These are phyloP conservation scores for Mytilinidion resinicola DNA, from an alignment of 495 filamentous ascomycete species.

Conservation along the genomic window DNA sequence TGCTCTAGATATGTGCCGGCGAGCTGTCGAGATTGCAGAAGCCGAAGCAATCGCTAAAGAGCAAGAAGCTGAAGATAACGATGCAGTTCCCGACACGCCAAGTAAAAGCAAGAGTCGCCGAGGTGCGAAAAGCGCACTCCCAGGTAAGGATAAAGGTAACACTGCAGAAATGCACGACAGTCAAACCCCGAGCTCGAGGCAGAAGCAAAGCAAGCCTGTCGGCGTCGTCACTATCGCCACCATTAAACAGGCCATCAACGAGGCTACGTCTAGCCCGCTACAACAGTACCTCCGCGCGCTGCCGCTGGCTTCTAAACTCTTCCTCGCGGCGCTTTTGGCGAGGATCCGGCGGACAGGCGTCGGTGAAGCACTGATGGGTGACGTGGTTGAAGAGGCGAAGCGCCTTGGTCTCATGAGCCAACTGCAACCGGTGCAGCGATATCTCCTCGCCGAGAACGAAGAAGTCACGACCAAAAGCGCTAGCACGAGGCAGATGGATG, in stretches of 20 bases:
- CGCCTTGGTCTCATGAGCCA: slow-evolving; percentile 61
- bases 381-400: slow-evolving; percentile 84
- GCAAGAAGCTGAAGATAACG: slow-evolving; percentile 32
- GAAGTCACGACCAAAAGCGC: slow-evolving; percentile 5
- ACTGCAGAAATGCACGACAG: slow-evolving; percentile 5
- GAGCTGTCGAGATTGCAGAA: slow-evolving; percentile 94
- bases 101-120: slow-evolving; percentile 36
- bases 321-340: slow-evolving; percentile 73
- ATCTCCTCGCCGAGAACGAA: slow-evolving; percentile 24
- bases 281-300: slow-evolving; percentile 79
- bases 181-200: background rate
- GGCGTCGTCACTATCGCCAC: slow-evolving; percentile 82
- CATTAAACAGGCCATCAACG: slow-evolving; percentile 87
- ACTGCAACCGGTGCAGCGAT: slow-evolving; percentile 29
- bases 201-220: too few relatives aligned
- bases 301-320: slow-evolving; percentile 74
- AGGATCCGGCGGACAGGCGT: slow-evolving; percentile 77
- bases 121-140: background rate
- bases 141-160: background rate
- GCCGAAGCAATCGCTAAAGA: slow-evolving; percentile 42
- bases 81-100: slow-evolving; percentile 37
- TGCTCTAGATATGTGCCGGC: slow-evolving; percentile 89
- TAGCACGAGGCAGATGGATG: slow-evolving; percentile 12
- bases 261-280: slow-evolving; percentile 86
- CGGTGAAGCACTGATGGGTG: slow-evolving; percentile 79